These are phyloP conservation scores for Globisporangium yorkense DNA, from an alignment of 352 stramenopile species.

Conservation along the genomic window DNA sequence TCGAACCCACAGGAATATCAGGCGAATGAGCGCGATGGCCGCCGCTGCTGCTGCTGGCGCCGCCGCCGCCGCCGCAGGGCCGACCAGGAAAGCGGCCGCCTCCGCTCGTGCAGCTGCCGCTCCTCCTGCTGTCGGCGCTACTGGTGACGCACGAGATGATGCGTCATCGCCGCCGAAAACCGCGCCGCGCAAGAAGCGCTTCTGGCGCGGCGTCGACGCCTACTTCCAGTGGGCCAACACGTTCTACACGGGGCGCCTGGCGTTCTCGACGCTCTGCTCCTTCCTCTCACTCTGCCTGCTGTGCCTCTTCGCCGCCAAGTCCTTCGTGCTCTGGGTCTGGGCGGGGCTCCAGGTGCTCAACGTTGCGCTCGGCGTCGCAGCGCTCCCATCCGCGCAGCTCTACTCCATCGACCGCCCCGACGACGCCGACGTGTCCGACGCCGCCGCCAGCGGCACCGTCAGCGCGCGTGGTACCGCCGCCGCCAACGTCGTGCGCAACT, in stretches of 20 bases:
- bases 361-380: constrained; percentile 45
- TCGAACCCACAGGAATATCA: not conserved
- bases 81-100: not conserved
- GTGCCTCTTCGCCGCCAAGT: constrained; percentile 22
- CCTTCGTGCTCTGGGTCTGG: constrained; percentile 41
- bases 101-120: not conserved
- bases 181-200: constrained; percentile 1
- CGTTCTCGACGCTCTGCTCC: constrained; percentile 37
- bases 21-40: constrained; percentile 1
- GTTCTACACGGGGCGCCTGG: constrained; percentile 62
- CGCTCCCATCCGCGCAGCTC: constrained; percentile 37
- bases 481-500: constrained; percentile 12
- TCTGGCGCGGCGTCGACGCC: constrained; percentile 35
- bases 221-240: constrained; percentile 60
- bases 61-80: not conserved
- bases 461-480: constrained; percentile 4
- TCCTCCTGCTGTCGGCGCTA: too few relatives aligned
- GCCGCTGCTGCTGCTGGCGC: not conserved
- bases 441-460: not conserved
- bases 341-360: constrained; percentile 46
- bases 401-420: constrained; percentile 19
- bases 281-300: constrained; percentile 37
- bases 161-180: not conserved
- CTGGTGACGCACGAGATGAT: not conserved
- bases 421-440: constrained; percentile 1